phyloP scores from a whole-genome alignment of 78 protist genomes.

The Dictyostelium intermedium region DNA sequence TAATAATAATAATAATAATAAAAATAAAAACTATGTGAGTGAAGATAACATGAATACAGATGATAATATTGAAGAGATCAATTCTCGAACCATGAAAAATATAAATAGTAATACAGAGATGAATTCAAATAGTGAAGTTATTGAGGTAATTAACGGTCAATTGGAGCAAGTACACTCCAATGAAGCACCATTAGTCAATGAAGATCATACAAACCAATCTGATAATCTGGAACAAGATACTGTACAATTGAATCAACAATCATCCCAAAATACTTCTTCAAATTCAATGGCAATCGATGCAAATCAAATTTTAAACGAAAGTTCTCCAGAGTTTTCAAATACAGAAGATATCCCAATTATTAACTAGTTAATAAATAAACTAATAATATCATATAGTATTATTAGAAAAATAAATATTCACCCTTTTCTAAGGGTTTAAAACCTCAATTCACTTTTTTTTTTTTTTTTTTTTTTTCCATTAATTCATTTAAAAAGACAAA shows the following conservation, averaged over 20 bases:
- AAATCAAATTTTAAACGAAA: background rate
- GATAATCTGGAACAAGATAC: background rate
- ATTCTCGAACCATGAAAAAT: background rate
- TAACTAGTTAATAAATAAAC: background rate
- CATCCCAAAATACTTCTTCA: background rate
- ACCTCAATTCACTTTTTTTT: too few species aligned
- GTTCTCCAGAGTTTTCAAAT: background rate
- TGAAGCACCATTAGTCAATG: background rate
- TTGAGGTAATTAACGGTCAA: background rate
- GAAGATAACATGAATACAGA: background rate
- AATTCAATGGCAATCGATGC: background rate
- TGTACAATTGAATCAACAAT: background rate
- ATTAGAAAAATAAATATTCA: background rate
- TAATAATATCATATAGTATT: background rate
- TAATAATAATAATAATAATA: background rate
- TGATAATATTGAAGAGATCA: background rate
- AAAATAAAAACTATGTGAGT: background rate
- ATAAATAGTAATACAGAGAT: background rate
- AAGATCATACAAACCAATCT: background rate
- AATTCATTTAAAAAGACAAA: too few species aligned
- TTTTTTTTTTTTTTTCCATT: too few species aligned
- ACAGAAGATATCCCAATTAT: background rate
- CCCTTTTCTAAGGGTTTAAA: background rate
- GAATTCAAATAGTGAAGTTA: background rate
- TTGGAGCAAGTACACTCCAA: background rate